Percentiles rank a stretch among this genome's conserved stretches.
Evolutionary conservation across 2,329 filamentous ascomycete genomes (phyloP).

Genomic region (Clarireedia homoeocarpa): DNA sequence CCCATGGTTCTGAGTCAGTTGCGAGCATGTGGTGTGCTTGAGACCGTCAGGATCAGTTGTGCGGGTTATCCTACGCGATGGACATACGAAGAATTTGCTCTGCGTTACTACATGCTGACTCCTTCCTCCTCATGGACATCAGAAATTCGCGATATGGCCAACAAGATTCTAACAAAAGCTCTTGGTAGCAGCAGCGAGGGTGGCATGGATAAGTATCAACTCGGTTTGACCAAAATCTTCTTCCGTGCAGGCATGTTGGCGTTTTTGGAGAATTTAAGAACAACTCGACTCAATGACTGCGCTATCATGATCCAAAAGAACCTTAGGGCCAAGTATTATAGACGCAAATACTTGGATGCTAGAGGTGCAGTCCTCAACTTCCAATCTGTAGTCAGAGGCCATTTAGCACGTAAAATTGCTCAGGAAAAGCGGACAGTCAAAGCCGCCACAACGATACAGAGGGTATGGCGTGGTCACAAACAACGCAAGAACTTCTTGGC

Average conservation of each 20-base stretch:
- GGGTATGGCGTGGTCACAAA: slow-evolving; percentile 89
- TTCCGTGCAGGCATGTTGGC: slow-evolving; percentile 99
- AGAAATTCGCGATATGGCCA: slow-evolving; percentile 89
- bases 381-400: slow-evolving; percentile 71
- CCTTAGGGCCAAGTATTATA: slow-evolving; percentile 88
- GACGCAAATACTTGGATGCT: slow-evolving; percentile 81
- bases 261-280: slow-evolving; percentile 90
- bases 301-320: slow-evolving; percentile 99
- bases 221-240: slow-evolving; percentile 97
- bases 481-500: slow-evolving; percentile 72
- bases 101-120: slow-evolving; percentile 97
- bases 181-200: slow-evolving; percentile 69
- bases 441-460: slow-evolving; percentile 89
- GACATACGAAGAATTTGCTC: slow-evolving; percentile 97
- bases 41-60: slow-evolving; percentile 95
- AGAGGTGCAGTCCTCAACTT: slow-evolving; percentile 72
- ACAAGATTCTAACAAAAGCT: slow-evolving; percentile 82
- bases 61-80: slow-evolving; percentile 95
- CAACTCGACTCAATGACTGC: slow-evolving; percentile 81
- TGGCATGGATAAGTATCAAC: slow-evolving; percentile 87
- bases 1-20: slow-evolving; percentile 98
- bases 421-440: slow-evolving; percentile 76
- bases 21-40: slow-evolving; percentile 95
- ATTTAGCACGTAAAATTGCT: slow-evolving; percentile 67
- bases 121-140: slow-evolving; percentile 85